Conservation (phyloP, 2,329 filamentous ascomycete genomes). For the Graphiopsis chlorocephala region DNA sequence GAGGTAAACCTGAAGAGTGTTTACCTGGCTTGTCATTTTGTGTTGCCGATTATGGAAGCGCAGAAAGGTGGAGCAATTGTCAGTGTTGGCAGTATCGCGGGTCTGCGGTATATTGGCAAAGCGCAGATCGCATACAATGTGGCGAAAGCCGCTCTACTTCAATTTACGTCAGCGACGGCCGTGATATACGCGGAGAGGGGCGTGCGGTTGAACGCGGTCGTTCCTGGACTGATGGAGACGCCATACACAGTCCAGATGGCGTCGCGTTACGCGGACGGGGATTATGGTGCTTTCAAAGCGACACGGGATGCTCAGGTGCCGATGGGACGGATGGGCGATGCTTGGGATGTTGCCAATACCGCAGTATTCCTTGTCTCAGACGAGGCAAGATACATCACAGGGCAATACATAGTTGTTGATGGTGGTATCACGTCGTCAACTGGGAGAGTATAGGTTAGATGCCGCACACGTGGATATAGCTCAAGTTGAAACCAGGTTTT, state of each 20-base stretch:
- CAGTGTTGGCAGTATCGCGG: constrained; percentile 43
- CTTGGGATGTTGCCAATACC: constrained; percentile 59
- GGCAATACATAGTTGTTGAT: constrained; percentile 47
- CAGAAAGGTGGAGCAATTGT: constrained; percentile 45
- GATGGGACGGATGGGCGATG: constrained; percentile 58
- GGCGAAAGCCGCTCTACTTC: constrained; percentile 75
- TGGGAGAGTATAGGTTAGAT: not conserved
- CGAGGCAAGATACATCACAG: constrained; percentile 60
- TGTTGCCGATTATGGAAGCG: constrained; percentile 54
- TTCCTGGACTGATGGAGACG: constrained; percentile 58
- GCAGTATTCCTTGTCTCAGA: constrained; percentile 58
- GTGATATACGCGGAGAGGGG: constrained; percentile 52
- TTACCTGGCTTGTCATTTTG: constrained; percentile 53
- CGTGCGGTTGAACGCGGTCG: constrained; percentile 54
- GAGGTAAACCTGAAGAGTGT: constrained; percentile 57
- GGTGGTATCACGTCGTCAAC: constrained; percentile 23
- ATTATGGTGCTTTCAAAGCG: constrained; percentile 50
- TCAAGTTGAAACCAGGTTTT: not conserved
- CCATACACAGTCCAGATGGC: constrained; percentile 49
- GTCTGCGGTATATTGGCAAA: constrained; percentile 51
- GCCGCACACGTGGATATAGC: not conserved
- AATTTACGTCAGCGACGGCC: constrained; percentile 74
- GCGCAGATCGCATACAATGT: constrained; percentile 60
- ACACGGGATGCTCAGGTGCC: constrained; percentile 57
- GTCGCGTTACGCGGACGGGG: constrained; percentile 44